Evolutionary conservation across 352 stramenopile genomes (phyloP).

Genomic region (Plasmopara muralis): DNA sequence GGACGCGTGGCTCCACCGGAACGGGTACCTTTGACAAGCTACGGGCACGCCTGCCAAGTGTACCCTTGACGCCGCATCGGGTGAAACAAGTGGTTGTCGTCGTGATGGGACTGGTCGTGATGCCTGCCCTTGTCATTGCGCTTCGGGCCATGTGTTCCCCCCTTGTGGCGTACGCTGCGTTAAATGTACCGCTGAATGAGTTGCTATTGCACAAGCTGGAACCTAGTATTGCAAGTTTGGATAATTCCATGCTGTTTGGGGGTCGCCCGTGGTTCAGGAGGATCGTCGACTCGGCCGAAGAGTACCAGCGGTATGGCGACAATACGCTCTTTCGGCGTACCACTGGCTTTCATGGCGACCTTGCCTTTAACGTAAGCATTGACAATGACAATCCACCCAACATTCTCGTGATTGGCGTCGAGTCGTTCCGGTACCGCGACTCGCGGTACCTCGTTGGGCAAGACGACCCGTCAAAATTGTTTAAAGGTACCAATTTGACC

Average conservation of each 20-base stretch:
- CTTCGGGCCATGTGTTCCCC: slow-evolving; percentile 1
- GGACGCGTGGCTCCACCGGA: not conserved
- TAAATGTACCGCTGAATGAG: slow-evolving; percentile 8
- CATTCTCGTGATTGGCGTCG: slow-evolving; percentile 3
- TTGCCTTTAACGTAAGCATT: slow-evolving; percentile 5
- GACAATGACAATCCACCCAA: slow-evolving; percentile 5
- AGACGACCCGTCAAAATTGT: slow-evolving; percentile 3
- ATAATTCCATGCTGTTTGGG: not conserved
- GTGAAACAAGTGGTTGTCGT: not conserved
- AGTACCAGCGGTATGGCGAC: not conserved
- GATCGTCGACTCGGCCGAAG: slow-evolving; percentile 1
- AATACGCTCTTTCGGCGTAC: slow-evolving; percentile 2
- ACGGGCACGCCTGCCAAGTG: too few species aligned
- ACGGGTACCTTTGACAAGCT: too few species aligned
- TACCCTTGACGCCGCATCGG: too few species aligned
- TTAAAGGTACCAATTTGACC: slow-evolving; percentile 8
- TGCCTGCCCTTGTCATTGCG: not conserved
- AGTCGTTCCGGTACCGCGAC: slow-evolving; percentile 4
- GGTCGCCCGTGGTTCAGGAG: not conserved
- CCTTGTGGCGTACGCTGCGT: slow-evolving; percentile 2
- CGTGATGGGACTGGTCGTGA: not conserved
- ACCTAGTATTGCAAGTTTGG: not conserved
- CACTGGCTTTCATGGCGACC: slow-evolving; percentile 4
- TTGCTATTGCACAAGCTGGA: slow-evolving; percentile 4
- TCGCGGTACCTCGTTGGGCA: slow-evolving; percentile 5